Evolutionary conservation across 495 filamentous ascomycete species (phyloP), one percentile per base, ranked within the genome.

Genomic region (Neurospora sp.): DNA sequence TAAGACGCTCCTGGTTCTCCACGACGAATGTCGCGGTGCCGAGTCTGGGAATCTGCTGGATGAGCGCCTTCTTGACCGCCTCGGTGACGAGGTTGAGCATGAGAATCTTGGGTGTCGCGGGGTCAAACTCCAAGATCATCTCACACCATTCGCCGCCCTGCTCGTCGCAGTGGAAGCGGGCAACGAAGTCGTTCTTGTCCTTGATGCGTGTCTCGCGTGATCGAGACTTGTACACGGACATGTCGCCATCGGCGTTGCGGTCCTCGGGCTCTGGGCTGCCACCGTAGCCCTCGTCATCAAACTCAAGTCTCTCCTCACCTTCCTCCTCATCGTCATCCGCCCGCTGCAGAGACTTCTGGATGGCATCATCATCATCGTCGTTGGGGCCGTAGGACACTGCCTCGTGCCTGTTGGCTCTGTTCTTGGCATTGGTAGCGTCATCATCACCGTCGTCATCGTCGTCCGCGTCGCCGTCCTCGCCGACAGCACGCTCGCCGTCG

Each of bases 51-150:
- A 98, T 93, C 75, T 92, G 90, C 82, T 97, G 96, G 77, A 99
- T 93, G 75, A 97, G 87, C 4, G 95, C 88, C 74, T 86, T 86
- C 74, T 87, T 88, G 73, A 90, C 88, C 40, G 92, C 92, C 3
- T 88, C 85, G 82, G 97, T 93, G 74, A 97, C 92, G 73, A 98
- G 85, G 74, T 90, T 92, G 74, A 98, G 88, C 85, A 98, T 93
- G 68, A 99, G 90, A 71, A 99, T 83, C 85, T 99, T 99, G 74
- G 96, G 90, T 35, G 91, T 92, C 40, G 86, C 81, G 70, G 90
- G 87, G 72, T 91, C 88, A 81, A 96, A 98, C 80, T 98, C 92
- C 74, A 98, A 86, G 45, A 89, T 90, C 78, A 98, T 88, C 65
- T 91, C 86, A 81, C 92, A 94, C 83, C 89, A 92, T 68, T 87